phyloP scores from a whole-genome alignment of 1,284 basidiomycete species.

The Sporisorium reilianum region DNA sequence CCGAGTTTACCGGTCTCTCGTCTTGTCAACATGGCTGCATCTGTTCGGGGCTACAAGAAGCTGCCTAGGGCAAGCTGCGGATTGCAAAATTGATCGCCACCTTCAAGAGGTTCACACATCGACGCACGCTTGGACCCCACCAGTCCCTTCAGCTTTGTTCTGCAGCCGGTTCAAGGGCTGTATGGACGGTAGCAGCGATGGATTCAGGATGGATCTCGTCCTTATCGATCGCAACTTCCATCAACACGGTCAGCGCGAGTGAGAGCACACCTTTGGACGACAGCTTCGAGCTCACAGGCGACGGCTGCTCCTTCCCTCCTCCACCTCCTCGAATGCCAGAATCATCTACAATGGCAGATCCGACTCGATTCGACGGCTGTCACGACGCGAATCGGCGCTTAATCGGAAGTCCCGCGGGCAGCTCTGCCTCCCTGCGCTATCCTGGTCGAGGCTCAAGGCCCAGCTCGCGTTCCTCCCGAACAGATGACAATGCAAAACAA shows the following conservation, averaged over 20 bases:
- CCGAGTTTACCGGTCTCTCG: background rate
- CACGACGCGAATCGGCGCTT: background rate
- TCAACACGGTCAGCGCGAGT: background rate
- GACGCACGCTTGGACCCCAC: background rate
- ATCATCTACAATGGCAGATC: background rate
- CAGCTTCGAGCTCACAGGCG: background rate
- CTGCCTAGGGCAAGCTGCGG: background rate
- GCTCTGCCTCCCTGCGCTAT: background rate
- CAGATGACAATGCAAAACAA: background rate
- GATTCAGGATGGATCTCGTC: conserved; percentile 17
- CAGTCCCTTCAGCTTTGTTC: background rate
- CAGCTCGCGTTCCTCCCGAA: background rate
- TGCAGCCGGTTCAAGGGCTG: background rate
- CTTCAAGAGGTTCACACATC: background rate
- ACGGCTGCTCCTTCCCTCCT: background rate
- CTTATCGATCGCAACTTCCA: conserved; percentile 13
- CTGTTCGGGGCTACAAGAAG: background rate
- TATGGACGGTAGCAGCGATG: background rate
- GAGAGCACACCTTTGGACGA: background rate
- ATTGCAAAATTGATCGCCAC: background rate
- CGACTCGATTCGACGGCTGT: background rate
- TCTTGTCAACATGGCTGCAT: background rate
- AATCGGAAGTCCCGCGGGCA: background rate
- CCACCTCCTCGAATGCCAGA: background rate
- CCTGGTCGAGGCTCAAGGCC: background rate